Percentiles rank a stretch among this genome's conserved stretches.
These are phyloP conservation scores for Cryptosporidium bovis DNA, from an alignment of 169 alveolate species.

Conservation along the genomic window DNA sequence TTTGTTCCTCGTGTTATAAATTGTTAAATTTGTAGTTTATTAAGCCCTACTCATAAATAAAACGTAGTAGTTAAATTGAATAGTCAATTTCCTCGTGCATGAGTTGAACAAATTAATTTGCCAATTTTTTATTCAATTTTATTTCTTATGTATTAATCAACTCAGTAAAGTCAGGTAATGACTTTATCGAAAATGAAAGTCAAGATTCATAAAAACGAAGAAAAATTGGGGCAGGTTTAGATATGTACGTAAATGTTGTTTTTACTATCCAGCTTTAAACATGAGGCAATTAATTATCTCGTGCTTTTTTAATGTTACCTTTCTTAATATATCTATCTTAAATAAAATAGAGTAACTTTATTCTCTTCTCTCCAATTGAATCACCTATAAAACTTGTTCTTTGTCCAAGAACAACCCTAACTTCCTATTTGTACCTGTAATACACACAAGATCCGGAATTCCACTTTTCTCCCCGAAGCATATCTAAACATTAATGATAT, in stretches of 20 bases:
- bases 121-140: too few relatives aligned
- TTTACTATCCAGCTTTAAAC: not conserved
- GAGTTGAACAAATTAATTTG: too few relatives aligned
- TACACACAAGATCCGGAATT: not conserved
- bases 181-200: conserved; percentile 87
- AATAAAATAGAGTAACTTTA: not conserved
- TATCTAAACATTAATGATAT: not conserved
- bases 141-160: too few relatives aligned
- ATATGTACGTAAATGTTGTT: conserved; percentile 85
- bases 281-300: too few relatives aligned
- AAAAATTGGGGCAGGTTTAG: conserved; percentile 88
- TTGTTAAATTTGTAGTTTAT: too few relatives aligned
- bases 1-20: too few relatives aligned
- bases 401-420: not conserved
- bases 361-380: conserved; percentile 6
- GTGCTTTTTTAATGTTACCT: too few relatives aligned
- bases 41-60: too few relatives aligned
- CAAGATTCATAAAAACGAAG: conserved; percentile 88
- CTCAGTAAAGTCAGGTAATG: conserved; percentile 85
- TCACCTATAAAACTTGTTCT: not conserved
- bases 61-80: too few relatives aligned
- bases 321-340: not conserved
- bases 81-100: not conserved
- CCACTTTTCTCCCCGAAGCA: too few relatives aligned
- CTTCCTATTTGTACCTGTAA: too few relatives aligned